Evolutionary conservation across 2,329 filamentous ascomycete genomes (phyloP), one percentile per base, ranked within the genome.

Genomic region (Sporothrix mexicana): DNA sequence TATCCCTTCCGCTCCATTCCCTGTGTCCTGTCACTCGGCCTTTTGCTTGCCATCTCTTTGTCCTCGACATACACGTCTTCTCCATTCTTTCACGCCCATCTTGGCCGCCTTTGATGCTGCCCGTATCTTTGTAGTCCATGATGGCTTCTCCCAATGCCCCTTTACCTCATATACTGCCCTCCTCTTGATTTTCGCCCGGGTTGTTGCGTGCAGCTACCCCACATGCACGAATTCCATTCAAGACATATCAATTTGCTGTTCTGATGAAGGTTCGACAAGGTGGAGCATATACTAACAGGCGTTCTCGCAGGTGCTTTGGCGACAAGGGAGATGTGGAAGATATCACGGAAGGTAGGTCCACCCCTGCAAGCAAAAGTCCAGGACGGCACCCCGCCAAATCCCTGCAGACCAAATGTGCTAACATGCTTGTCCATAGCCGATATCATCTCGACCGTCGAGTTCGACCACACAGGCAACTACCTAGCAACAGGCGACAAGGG

Each of bases 301-400:
- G 76, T 74, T 47, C 73, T 74, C 8, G 72, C 80, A 98, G 95
- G 87, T 98, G 96, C 87, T 99, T 99, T 85, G 96, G 96, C 84
- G 96, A 99, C 86, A 99, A 99, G 86, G 96, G 96, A 79, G 96
- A 99, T 86, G 95, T 99, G 77, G 96, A 98, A 84, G 95, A 98
- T 83, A 98, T 98, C 82, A 98, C 95, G 84, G 95, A 98, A 91
- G 93, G 93, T 95, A 86, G 79, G 83, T 51, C 25, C 76, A 75
- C 41, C 12, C 13, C 47, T 13, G 2, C 41, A 51, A 13, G 17
- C 25, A 23, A 8, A 13, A 45, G 8, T 10, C 25, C 15, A 23
- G 17, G 17, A 20, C 20, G 23, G 20, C 43, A 17, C 17, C 47
- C 70, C 23, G 53, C 36, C 13, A 10, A 25, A n/a, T 13, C 23